Percentiles rank a stretch among this genome's conserved stretches.
Evolutionary conservation across 2,329 filamentous ascomycete species (phyloP).

Genomic region (Exophiala sideris): DNA sequence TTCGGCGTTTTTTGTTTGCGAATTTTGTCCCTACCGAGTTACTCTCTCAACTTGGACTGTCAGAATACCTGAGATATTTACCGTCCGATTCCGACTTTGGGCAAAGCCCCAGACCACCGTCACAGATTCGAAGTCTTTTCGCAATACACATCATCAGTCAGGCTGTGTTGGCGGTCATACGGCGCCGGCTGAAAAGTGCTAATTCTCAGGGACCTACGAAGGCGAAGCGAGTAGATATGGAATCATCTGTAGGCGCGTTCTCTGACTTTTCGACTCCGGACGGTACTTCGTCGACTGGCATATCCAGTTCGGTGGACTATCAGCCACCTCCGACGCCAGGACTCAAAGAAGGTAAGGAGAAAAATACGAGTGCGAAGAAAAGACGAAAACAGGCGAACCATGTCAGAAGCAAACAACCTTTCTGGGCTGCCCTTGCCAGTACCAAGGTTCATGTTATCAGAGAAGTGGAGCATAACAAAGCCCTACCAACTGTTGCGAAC

Average conservation of each 20-base stretch:
- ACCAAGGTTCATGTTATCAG: constrained; percentile 96
- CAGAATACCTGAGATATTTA: constrained; percentile 42
- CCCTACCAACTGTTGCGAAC: constrained; percentile 24
- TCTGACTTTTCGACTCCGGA: constrained; percentile 44
- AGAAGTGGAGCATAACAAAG: constrained; percentile 75
- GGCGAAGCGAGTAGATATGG: constrained; percentile 43
- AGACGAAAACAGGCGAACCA: constrained; percentile 87
- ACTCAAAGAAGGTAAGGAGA: constrained; percentile 54
- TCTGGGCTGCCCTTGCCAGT: constrained; percentile 91
- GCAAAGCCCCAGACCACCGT: constrained; percentile 37
- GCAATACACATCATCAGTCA: constrained; percentile 50
- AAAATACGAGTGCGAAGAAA: constrained; percentile 67
- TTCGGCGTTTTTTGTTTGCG: constrained; percentile 49
- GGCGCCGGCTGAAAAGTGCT: constrained; percentile 43
- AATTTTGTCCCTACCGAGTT: constrained; percentile 45
- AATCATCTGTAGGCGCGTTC: constrained; percentile 43
- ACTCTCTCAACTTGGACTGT: constrained; percentile 41
- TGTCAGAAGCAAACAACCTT: constrained; percentile 82
- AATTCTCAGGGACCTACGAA: constrained; percentile 40
- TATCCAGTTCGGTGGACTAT: constrained; percentile 41
- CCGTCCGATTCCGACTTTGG: constrained; percentile 41
- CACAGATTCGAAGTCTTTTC: constrained; percentile 46
- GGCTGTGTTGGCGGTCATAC: constrained; percentile 46
- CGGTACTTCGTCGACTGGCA: constrained; percentile 38
- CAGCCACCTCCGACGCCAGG: constrained; percentile 52